Evolutionary conservation across 1,284 basidiomycete genomes (phyloP), one percentile per base, ranked within the genome.

Genomic region (Xerocomus minutiporus): DNA sequence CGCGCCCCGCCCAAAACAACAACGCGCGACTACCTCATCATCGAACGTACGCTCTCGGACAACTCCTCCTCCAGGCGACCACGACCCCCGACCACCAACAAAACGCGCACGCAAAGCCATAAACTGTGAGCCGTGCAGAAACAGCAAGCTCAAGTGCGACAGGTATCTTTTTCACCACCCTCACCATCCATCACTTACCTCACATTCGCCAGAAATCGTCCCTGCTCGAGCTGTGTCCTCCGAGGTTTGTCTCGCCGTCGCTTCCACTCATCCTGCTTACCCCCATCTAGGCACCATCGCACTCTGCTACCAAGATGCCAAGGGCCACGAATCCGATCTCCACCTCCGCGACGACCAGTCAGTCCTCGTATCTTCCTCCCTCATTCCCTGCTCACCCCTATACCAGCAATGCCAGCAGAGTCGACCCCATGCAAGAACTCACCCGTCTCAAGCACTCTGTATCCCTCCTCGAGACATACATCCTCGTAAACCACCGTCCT

Each of bases 141-240:
- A 83, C 63, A 87, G 84, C 75, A 89, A 91, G 69, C 80, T 91
- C 60, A 90, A 91, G 71, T 91, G 88, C 73, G 88, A 89, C 70
- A 82, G 87, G 86, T 86, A 54, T 28, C 70, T 32, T 31, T 20
- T 5, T 5, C 4, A 50, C 41, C 44, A 29, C 48, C 43, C 49
- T 20, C 31, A 34, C 32, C 12, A 13, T 41, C 55, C 45, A 50
- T 56, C 3, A 12, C 52, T 49, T n/a, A 49, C 46, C 51, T 52
- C 50, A 59, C 59, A 58, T 34, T 50, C 8, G 15, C 57, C 65
- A 89, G 88, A 70, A 88, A 87, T 60, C 83, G 88, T 5, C 88
- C 88, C 13, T 91, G 88, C 63, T 90, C 88, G 5, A 88, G 86
- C 26, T 91, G 88, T 64, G 86, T 90, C 43, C 74, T 91, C 57